These are phyloP conservation scores for Microdochium trichocladiopsis DNA, from an alignment of 2,329 filamentous ascomycete species.

Conservation along the genomic window DNA sequence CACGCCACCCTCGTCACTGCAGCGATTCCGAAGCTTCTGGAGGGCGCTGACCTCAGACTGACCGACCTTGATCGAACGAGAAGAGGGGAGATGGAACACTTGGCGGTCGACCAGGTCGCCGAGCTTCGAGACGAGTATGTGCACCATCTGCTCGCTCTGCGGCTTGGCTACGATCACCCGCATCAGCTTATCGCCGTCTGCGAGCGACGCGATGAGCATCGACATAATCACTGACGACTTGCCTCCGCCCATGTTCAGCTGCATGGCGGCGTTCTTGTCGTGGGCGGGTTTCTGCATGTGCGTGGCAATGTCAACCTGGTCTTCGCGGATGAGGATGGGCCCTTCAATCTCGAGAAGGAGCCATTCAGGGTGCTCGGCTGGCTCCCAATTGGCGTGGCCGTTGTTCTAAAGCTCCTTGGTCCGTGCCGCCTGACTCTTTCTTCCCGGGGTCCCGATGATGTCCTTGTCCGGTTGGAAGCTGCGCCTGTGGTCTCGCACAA, in stretches of 20 bases:
- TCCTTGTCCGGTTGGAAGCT: neutral
- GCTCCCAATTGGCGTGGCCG: constrained; percentile 51
- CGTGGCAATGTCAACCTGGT: constrained; percentile 50
- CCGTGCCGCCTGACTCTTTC: constrained; percentile 12
- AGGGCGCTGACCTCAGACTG: constrained; percentile 25
- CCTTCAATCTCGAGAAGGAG: constrained; percentile 60
- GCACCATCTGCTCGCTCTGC: constrained; percentile 52
- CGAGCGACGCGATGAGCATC: constrained; percentile 47
- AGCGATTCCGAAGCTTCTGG: constrained; percentile 30
- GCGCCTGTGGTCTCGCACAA: neutral
- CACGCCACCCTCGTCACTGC: constrained; percentile 42
- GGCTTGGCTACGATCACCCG: constrained; percentile 56
- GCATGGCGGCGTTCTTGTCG: constrained; percentile 45
- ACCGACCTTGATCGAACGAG: constrained; percentile 34
- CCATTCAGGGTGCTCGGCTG: constrained; percentile 45
- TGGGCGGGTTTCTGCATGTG: constrained; percentile 41
- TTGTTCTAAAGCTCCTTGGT: constrained; percentile 35
- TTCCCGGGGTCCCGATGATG: neutral
- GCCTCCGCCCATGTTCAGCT: constrained; percentile 67
- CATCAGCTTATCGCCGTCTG: constrained; percentile 41
- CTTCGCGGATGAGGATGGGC: constrained; percentile 50
- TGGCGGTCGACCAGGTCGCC: constrained; percentile 47
- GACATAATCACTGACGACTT: constrained; percentile 66
- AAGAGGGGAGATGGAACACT: constrained; percentile 53
- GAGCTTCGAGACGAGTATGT: constrained; percentile 46